These are phyloP conservation scores for Sutorius eximius DNA, from an alignment of 1,284 basidiomycete genomes.

Conservation along the genomic window DNA sequence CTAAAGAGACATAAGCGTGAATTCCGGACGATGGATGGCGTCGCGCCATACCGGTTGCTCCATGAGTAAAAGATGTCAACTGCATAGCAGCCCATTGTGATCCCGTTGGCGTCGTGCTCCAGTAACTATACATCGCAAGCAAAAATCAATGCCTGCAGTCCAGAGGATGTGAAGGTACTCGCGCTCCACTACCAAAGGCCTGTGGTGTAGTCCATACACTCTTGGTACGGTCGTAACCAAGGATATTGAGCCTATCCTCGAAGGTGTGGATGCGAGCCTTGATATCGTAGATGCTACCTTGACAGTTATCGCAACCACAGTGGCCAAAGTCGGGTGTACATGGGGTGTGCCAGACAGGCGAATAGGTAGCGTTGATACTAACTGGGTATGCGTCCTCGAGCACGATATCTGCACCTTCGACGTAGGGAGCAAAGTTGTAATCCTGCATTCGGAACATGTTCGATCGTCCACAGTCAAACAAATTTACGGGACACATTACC, in stretches of 20 bases:
- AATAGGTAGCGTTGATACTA: slow-evolving; percentile 34
- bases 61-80: slow-evolving; percentile 29
- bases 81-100: slow-evolving; percentile 27
- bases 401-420: slow-evolving; percentile 60
- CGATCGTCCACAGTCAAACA: background rate
- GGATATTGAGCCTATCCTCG: slow-evolving; percentile 30
- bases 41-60: slow-evolving; percentile 24
- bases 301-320: slow-evolving; percentile 33
- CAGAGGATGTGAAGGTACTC: slow-evolving; percentile 1
- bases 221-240: slow-evolving; percentile 31
- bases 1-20: slow-evolving; percentile 10
- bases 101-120: slow-evolving; percentile 30
- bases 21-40: too few species aligned
- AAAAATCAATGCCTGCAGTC: background rate
- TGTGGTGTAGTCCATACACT: slow-evolving; percentile 33
- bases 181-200: slow-evolving; percentile 29
- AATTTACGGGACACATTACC: slow-evolving; percentile 6
- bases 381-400: slow-evolving; percentile 32
- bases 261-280: slow-evolving; percentile 25
- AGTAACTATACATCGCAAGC: slow-evolving; percentile 22
- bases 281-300: slow-evolving; percentile 28
- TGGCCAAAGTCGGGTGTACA: slow-evolving; percentile 34
- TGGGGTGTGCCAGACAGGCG: slow-evolving; percentile 29
- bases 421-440: slow-evolving; percentile 62
- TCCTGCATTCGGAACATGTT: slow-evolving; percentile 32